Percentiles rank a stretch among this genome's conserved stretches.
Evolutionary conservation across 148 eudicot genomes (phyloP).

Genomic region (Spergularia marina): DNA sequence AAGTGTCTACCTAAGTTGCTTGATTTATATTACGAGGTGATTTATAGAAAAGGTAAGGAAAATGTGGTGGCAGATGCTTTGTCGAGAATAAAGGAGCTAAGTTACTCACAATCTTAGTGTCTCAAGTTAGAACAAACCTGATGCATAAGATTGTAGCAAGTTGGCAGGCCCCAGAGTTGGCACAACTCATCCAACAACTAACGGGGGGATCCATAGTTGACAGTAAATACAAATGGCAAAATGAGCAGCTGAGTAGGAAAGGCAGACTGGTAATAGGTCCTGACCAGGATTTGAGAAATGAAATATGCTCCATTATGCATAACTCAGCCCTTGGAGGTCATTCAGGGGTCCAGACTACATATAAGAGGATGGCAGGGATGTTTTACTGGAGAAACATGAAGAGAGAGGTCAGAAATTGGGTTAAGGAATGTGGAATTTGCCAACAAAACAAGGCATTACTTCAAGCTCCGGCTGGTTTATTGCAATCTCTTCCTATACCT

Average conservation of each 20-base stretch:
- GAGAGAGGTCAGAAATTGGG: not conserved
- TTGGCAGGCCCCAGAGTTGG: not conserved
- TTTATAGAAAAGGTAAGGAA: not conserved
- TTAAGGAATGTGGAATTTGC: not conserved
- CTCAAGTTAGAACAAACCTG: not conserved
- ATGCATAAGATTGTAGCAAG: too few relatives aligned
- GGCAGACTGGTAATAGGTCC: not conserved
- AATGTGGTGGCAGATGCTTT: constrained; percentile 5
- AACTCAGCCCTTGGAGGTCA: not conserved
- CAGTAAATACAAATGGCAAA: not conserved
- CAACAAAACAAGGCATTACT: not conserved
- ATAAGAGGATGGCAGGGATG: not conserved
- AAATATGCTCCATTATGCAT: not conserved
- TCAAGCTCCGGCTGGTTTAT: not conserved
- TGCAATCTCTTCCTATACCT: not conserved
- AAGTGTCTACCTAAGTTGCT: not conserved
- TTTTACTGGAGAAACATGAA: not conserved
- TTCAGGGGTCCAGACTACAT: not conserved
- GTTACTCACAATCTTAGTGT: not conserved
- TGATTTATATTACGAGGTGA: not conserved
- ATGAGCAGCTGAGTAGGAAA: not conserved
- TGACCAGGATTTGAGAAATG: not conserved
- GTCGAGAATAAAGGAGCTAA: not conserved
- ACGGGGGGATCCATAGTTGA: accelerated
- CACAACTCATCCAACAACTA: not conserved